Evolutionary conservation across 495 filamentous ascomycete genomes (phyloP).

Genomic region (Cercophora newfieldiana): DNA sequence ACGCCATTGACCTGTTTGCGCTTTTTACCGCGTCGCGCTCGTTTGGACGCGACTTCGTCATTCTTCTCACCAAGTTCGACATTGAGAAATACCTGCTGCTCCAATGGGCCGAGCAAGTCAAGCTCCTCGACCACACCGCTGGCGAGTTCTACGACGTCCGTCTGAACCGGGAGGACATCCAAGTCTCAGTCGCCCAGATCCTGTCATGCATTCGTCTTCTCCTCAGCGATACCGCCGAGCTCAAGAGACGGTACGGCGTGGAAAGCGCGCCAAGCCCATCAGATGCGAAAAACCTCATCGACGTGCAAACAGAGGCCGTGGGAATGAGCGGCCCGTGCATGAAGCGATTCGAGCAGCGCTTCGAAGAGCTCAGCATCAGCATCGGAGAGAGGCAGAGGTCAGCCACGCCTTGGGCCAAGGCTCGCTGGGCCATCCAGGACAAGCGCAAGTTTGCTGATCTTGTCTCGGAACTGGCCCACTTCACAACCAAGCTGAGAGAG

Average conservation of each 20-base stretch:
- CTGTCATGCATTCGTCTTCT: background rate
- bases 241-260: conserved; percentile 2
- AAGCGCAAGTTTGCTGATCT: background rate
- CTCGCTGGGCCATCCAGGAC: background rate
- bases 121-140: background rate
- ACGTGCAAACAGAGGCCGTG: no score
- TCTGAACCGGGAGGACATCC: no score
- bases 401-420: no score
- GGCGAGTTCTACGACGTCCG: background rate
- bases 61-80: conserved; percentile 1
- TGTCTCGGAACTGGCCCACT: background rate
- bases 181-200: background rate
- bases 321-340: background rate
- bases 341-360: background rate
- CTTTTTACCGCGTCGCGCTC: conserved; percentile 1
- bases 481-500: background rate
- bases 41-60: background rate
- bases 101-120: conserved; percentile 7
- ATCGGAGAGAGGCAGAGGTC: no score
- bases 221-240: background rate
- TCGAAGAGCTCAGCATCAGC: background rate
- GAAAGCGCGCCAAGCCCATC: background rate
- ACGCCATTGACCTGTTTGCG: conserved; percentile 5
- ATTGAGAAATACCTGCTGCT: conserved; percentile 2
- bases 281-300: no score